These are phyloP conservation scores for Neonectria coccinea DNA, from an alignment of 2,329 filamentous ascomycete genomes.

Conservation along the genomic window DNA sequence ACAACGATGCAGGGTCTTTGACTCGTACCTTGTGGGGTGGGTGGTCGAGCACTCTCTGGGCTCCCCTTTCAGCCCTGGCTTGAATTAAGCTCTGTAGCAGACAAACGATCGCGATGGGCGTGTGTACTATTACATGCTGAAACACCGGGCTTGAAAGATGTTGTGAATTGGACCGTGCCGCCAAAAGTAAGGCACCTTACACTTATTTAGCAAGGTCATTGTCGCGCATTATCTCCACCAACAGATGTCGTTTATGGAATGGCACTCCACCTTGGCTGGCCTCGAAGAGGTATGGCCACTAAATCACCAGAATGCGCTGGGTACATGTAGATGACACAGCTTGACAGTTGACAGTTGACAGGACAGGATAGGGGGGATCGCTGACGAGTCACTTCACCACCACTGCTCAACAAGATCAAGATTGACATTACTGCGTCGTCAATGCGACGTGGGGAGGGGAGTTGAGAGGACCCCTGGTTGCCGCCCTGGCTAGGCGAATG, in stretches of 20 bases:
- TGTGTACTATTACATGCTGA: background rate
- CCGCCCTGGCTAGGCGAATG: background rate
- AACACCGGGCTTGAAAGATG: background rate
- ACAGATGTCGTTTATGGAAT: background rate
- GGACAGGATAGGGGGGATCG: background rate
- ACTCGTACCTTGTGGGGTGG: background rate
- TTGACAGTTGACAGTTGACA: too few relatives aligned
- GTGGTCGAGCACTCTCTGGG: background rate
- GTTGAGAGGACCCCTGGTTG: too few relatives aligned
- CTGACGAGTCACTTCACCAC: background rate
- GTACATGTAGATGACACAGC: background rate
- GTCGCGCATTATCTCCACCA: too few relatives aligned
- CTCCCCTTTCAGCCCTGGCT: background rate
- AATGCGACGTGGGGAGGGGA: background rate
- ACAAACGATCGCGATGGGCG: background rate
- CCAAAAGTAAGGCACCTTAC: too few relatives aligned
- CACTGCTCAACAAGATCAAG: background rate
- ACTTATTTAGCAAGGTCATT: too few relatives aligned
- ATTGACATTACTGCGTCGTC: background rate
- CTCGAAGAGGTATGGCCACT: background rate
- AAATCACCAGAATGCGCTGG: background rate
- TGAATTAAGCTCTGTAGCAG: background rate
- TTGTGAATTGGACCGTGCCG: too few relatives aligned
- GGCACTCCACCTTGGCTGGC: background rate
- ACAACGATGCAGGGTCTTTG: background rate